Evolutionary conservation across 345 rosid genomes (phyloP).

Genomic region (Populus davidiana): DNA sequence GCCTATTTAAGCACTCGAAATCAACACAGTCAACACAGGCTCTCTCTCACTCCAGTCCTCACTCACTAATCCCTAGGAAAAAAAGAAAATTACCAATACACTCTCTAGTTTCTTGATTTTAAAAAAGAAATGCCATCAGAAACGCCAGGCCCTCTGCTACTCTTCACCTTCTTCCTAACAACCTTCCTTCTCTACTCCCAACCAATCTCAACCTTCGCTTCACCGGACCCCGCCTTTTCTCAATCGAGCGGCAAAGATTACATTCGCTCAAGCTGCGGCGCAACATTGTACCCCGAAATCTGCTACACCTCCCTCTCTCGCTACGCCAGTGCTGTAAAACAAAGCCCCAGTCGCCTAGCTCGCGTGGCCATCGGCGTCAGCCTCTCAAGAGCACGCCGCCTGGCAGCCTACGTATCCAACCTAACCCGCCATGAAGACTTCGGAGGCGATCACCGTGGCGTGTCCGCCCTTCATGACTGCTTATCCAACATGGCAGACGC

Average conservation of each 20-base stretch:
- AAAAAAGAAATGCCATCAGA: slow-evolving; percentile 22
- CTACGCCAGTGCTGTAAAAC: slow-evolving; percentile 51
- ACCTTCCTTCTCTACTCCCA: slow-evolving; percentile 27
- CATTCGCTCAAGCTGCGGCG: slow-evolving; percentile 71
- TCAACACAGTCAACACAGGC: background rate
- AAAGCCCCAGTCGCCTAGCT: slow-evolving; percentile 60
- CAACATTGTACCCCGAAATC: slow-evolving; percentile 73
- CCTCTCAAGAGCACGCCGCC: slow-evolving; percentile 46
- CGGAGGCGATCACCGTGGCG: slow-evolving; percentile 45
- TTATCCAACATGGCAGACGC: slow-evolving; percentile 78
- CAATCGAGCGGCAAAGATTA: slow-evolving; percentile 42
- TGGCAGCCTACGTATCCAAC: slow-evolving; percentile 51
- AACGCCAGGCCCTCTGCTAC: background rate
- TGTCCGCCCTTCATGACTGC: slow-evolving; percentile 82
- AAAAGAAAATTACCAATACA: background rate
- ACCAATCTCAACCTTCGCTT: slow-evolving; percentile 25
- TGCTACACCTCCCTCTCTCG: slow-evolving; percentile 65
- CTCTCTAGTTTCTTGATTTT: background rate
- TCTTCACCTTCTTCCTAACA: slow-evolving; percentile 25
- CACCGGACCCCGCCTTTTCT: slow-evolving; percentile 5
- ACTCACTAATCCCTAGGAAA: background rate
- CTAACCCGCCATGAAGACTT: slow-evolving; percentile 59
- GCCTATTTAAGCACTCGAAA: background rate
- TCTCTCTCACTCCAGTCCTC: background rate
- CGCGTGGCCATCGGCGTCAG: slow-evolving; percentile 57